Percentiles rank a stretch among this genome's conserved stretches.
Conservation (phyloP, 345 rosid genomes). For the Xanthoceras sorbifolium region DNA sequence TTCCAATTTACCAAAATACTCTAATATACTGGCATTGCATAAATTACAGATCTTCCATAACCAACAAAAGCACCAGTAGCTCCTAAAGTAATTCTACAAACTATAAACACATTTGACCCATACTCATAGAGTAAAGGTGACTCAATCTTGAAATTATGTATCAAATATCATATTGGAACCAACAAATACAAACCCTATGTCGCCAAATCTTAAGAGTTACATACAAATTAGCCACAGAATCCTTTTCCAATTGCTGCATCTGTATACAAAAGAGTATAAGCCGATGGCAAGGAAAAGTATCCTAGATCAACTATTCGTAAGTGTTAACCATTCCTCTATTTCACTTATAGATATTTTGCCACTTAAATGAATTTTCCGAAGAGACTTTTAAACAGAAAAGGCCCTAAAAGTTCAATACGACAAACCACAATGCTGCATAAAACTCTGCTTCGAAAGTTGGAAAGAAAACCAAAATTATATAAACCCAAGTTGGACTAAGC, state of each 20-base stretch:
- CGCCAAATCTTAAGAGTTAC: neutral
- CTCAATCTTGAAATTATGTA: neutral
- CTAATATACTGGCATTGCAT: neutral
- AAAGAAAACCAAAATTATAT: neutral
- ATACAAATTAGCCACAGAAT: neutral
- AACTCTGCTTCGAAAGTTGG: neutral
- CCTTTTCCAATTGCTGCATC: neutral
- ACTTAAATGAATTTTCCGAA: neutral
- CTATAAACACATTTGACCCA: neutral
- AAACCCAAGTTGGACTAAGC: neutral
- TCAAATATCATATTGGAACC: neutral
- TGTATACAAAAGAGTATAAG: neutral
- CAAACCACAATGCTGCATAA: neutral
- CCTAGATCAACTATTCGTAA: neutral
- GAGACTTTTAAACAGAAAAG: conserved; percentile 1
- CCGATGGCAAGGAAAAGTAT: neutral
- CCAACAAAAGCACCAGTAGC: neutral
- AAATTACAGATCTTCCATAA: neutral
- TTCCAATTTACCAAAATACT: neutral
- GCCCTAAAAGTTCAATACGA: neutral
- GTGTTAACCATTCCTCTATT: neutral
- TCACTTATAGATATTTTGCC: neutral
- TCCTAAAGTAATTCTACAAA: neutral
- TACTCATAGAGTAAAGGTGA: neutral
- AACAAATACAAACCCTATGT: neutral